A percentile compares a stretch with the other conserved stretches of the same genome.
phyloP scores from a whole-genome alignment of 2,329 filamentous ascomycete genomes.

The Penicillium sp. region DNA sequence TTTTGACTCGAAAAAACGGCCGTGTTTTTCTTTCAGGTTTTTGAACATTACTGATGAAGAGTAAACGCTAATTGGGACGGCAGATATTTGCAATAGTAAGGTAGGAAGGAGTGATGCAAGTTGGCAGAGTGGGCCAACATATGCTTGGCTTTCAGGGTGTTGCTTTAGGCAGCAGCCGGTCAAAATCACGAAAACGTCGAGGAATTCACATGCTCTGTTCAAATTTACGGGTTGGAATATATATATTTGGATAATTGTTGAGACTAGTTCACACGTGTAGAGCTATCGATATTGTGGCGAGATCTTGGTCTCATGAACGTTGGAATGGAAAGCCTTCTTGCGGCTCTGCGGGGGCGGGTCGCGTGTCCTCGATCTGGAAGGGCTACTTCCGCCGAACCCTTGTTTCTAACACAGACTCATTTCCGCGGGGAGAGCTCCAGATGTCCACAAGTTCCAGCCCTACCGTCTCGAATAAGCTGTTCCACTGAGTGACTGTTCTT shows the following conservation, averaged over 20 bases:
- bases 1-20: slow-evolving; percentile 29
- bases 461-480: slow-evolving; percentile 26
- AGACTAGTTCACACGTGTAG: neutral
- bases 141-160: neutral
- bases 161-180: neutral
- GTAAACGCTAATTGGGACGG: neutral
- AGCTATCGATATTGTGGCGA: neutral
- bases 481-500: slow-evolving; percentile 41
- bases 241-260: neutral
- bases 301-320: neutral
- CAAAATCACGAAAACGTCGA: neutral
- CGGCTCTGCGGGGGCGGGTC: neutral
- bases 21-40: slow-evolving; percentile 34
- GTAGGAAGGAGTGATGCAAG: neutral
- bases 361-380: neutral
- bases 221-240: neutral
- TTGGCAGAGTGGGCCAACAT: neutral
- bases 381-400: neutral
- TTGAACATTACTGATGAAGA: slow-evolving; percentile 29
- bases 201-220: neutral
- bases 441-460: slow-evolving; percentile 29
- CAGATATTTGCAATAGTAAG: neutral
- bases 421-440: slow-evolving; percentile 9
- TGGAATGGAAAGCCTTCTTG: neutral
- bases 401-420: slow-evolving; percentile 6